phyloP scores from a whole-genome alignment of 2,329 filamentous ascomycete genomes.

The Leptographium procerum region DNA sequence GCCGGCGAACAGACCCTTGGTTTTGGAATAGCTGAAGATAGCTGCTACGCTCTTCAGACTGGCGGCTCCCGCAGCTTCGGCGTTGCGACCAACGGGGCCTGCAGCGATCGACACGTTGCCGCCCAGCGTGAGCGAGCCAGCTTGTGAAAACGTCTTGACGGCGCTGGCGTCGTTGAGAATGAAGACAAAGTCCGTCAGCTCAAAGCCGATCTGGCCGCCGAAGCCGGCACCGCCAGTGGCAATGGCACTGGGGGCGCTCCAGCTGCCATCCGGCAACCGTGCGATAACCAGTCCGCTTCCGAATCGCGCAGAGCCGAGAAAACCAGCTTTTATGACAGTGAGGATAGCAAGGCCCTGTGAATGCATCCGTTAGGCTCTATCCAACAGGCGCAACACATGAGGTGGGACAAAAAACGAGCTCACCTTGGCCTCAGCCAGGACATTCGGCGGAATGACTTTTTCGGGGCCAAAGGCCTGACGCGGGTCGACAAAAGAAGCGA shows the following conservation, averaged over 20 bases:
- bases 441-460: conserved; percentile 86
- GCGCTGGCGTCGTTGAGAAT: conserved; percentile 87
- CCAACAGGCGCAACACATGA: neutral
- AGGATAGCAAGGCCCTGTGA: conserved; percentile 65
- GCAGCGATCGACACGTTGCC: conserved; percentile 95
- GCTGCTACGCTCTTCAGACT: conserved; percentile 81
- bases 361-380: neutral
- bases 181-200: conserved; percentile 92
- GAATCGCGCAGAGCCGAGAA: conserved; percentile 71
- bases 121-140: conserved; percentile 81
- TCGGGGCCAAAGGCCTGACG: conserved; percentile 89
- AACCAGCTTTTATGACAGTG: conserved; percentile 78
- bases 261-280: conserved; percentile 62
- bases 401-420: neutral
- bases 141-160: conserved; percentile 88
- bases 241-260: conserved; percentile 75
- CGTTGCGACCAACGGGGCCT: conserved; percentile 86
- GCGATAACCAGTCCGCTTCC: conserved; percentile 75
- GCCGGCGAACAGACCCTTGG: conserved; percentile 91
- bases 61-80: conserved; percentile 88
- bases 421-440: conserved; percentile 87
- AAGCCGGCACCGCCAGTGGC: conserved; percentile 72
- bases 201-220: conserved; percentile 77
- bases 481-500: conserved; percentile 89
- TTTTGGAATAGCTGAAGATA: conserved; percentile 96